Base-by-base conservation (phyloP, 179 eudicot genomes). In the Vitellaria paradoxa region DNA sequence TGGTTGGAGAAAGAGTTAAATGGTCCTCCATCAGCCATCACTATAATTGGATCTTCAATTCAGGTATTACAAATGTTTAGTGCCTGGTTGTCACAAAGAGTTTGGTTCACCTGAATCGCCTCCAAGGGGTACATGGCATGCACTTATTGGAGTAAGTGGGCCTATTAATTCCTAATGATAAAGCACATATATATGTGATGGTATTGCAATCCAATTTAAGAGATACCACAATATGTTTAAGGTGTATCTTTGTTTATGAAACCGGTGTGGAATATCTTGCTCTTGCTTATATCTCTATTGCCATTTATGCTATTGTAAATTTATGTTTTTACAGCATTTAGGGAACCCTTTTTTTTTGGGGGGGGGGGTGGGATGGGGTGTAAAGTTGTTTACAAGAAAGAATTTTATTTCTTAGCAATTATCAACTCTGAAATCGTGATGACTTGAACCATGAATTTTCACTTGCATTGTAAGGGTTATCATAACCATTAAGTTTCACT, bases 1-100 rank as follows among this genome's bases (percentile, higher is more conserved):
- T 91, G 96, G 96, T 84, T 91, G 85, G 87, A 87, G 81, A 83
- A 84, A 81, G 85, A 91, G 81, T 81, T 91, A 69, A 76, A 85
- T 72, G 86, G 85, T 68, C 89, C 85, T 73, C 79, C 85, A 52
- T 85, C 93, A 37, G 89, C 83, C 74, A 45, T 91, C 70, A 91
- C 93, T 52, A 77, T 89, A 49, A 88, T 91, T 78, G 96, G 86
- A 62, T 91, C 96, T 61, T 91, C 96, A 72, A 77, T 91, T 78
- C 96, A 91, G 96, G 95, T 91, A 79, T 67, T 26, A 17, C 15
- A 65, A 15, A 52, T 21, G 45, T 70, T 47, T 60, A 59, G 59
- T 60, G 23, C 14, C 57, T 9, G 18, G 49, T 61, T 40, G 18
- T 80, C 11, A 18, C 53, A 7, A 45, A 67, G 14, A 37, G 71